These are phyloP conservation scores for Epichloe coenophiala DNA, from an alignment of 2,329 filamentous ascomycete genomes.

Conservation along the genomic window DNA sequence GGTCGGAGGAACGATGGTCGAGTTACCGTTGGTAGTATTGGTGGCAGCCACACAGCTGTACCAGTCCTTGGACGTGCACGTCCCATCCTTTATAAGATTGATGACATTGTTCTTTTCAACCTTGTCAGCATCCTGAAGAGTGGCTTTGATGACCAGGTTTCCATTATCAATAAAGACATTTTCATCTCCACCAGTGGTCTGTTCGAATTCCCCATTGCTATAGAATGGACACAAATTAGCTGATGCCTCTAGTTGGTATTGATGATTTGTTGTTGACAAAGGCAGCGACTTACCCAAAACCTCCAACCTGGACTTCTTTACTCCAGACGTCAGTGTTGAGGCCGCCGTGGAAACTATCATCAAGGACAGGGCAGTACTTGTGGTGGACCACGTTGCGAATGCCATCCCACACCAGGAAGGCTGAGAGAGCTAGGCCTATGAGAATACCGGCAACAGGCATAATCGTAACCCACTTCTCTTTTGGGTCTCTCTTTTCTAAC, in stretches of 20 bases:
- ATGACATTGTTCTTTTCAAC: slow-evolving; percentile 54
- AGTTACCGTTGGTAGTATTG: slow-evolving; percentile 57
- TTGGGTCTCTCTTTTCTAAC: slow-evolving; percentile 58
- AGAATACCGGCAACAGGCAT: slow-evolving; percentile 60
- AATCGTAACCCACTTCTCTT: slow-evolving; percentile 78
- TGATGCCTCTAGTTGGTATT: not conserved
- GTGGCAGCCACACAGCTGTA: slow-evolving; percentile 54
- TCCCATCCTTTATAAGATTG: slow-evolving; percentile 51
- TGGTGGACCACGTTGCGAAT: slow-evolving; percentile 58
- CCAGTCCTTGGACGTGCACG: slow-evolving; percentile 47
- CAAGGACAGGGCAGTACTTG: slow-evolving; percentile 56
- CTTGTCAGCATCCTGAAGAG: slow-evolving; percentile 54
- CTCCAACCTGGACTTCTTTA: slow-evolving; percentile 61
- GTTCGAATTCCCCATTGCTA: slow-evolving; percentile 70
- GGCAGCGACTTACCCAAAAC: slow-evolving; percentile 50
- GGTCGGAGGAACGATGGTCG: slow-evolving; percentile 63
- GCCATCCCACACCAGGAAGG: slow-evolving; percentile 64
- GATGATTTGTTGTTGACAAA: too few species aligned
- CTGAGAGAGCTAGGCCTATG: slow-evolving; percentile 54
- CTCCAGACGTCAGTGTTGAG: slow-evolving; percentile 53
- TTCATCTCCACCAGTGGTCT: slow-evolving; percentile 57
- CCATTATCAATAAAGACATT: slow-evolving; percentile 64
- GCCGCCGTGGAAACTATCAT: slow-evolving; percentile 49
- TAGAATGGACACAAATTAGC: not conserved
- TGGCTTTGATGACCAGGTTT: slow-evolving; percentile 61